phyloP scores from a whole-genome alignment of 441 rosid species.

The Kokia cookei region DNA sequence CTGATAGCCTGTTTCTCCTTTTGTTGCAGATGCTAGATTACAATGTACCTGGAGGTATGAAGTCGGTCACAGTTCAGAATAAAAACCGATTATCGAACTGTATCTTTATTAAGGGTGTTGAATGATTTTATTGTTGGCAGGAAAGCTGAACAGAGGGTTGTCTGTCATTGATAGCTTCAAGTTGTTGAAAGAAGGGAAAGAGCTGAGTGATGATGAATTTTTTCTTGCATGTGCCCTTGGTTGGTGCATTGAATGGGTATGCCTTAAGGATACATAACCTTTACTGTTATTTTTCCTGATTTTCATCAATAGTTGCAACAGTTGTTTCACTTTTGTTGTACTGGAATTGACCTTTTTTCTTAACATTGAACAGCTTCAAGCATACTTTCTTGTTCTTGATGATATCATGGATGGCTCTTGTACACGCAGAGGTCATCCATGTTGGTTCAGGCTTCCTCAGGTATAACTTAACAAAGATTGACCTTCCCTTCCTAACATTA shows the following conservation, averaged over 20 bases:
- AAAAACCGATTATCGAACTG: neutral
- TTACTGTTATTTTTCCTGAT: neutral
- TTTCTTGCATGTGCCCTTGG: constrained; percentile 75
- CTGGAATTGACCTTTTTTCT: neutral
- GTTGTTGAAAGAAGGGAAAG: constrained; percentile 55
- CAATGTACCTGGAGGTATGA: constrained; percentile 79
- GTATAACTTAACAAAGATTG: constrained; percentile 14
- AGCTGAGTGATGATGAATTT: constrained; percentile 55
- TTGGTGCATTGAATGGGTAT: constrained; percentile 94
- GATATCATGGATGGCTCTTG: constrained; percentile 87
- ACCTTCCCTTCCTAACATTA: neutral
- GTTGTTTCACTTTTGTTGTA: neutral
- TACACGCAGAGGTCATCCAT: constrained; percentile 81
- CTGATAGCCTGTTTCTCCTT: neutral
- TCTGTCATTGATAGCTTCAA: constrained; percentile 78
- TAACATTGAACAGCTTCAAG: constrained; percentile 54
- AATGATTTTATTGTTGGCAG: constrained; percentile 21
- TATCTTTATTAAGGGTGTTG: neutral
- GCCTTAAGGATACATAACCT: neutral
- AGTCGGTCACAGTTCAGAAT: neutral
- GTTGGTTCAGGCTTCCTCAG: constrained; percentile 87
- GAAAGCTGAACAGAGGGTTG: constrained; percentile 74
- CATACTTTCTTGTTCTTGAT: constrained; percentile 85
- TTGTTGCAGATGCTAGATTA: constrained; percentile 73
- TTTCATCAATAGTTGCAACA: neutral